These are phyloP conservation scores for Apiosordaria backusii DNA, from an alignment of 495 filamentous ascomycete genomes.

Conservation along the genomic window DNA sequence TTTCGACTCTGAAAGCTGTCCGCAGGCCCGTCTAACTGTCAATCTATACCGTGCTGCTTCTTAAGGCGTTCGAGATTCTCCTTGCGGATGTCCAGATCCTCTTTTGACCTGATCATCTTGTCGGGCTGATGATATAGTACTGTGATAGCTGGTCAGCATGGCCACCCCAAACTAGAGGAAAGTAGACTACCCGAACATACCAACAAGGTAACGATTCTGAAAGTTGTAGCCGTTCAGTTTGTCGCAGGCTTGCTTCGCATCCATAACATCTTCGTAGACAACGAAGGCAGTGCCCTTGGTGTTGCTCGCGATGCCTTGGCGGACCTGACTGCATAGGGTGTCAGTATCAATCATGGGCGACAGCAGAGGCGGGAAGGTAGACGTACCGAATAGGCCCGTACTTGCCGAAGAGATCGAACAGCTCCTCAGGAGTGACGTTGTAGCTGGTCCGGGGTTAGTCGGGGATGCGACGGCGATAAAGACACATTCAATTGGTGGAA, in stretches of 20 bases:
- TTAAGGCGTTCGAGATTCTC: slow-evolving; percentile 98
- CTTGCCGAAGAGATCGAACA: slow-evolving; percentile 93
- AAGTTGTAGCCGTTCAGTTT: slow-evolving; percentile 99
- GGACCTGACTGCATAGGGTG: slow-evolving; percentile 76
- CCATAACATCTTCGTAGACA: slow-evolving; percentile 98
- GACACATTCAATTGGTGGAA: slow-evolving; percentile 3
- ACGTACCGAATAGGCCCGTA: slow-evolving; percentile 89
- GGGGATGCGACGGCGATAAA: slow-evolving; percentile 5
- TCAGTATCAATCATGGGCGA: slow-evolving; percentile 29
- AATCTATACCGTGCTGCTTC: slow-evolving; percentile 97
- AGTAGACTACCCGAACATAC: slow-evolving; percentile 57
- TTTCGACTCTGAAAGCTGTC: slow-evolving; percentile 46
- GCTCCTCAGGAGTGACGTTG: slow-evolving; percentile 89
- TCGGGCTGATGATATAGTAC: slow-evolving; percentile 98
- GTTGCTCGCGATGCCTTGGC: slow-evolving; percentile 93
- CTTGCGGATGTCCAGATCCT: slow-evolving; percentile 89
- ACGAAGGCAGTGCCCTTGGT: slow-evolving; percentile 99
- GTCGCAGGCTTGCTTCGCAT: slow-evolving; percentile 97
- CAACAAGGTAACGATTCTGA: slow-evolving; percentile 98
- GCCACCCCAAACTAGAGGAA: neutral
- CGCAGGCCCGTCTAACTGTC: slow-evolving; percentile 63
- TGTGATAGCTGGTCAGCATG: slow-evolving; percentile 34
- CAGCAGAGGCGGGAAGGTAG: neutral
- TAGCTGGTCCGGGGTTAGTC: slow-evolving; percentile 57
- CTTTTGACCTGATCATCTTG: slow-evolving; percentile 90